A percentile compares a stretch with the other conserved stretches of the same genome.
Evolutionary conservation across 2,329 filamentous ascomycete species (phyloP).

Genomic region (Helminthosporium solani): DNA sequence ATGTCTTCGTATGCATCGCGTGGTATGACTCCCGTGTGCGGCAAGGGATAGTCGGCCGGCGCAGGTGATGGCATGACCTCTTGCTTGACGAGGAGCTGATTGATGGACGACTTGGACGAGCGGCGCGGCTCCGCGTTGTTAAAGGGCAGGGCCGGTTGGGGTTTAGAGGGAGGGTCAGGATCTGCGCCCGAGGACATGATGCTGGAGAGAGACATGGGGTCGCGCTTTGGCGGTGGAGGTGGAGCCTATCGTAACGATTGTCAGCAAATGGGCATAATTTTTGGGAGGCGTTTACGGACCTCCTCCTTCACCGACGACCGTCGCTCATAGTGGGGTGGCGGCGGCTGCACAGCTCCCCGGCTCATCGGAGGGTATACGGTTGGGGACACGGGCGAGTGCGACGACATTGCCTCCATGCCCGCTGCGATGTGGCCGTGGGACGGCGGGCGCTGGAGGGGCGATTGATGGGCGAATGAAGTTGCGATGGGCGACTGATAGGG

Average conservation of each 20-base stretch:
- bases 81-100: slow-evolving; percentile 37
- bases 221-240: slow-evolving; percentile 74
- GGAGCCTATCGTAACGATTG: slow-evolving; percentile 42
- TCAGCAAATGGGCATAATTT: slow-evolving; percentile 15
- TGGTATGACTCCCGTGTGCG: slow-evolving; percentile 18
- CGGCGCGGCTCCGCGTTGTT: slow-evolving; percentile 19
- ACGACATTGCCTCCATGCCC: slow-evolving; percentile 40
- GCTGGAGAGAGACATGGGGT: slow-evolving; percentile 95
- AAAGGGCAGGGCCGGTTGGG: slow-evolving; percentile 42
- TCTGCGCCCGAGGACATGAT: slow-evolving; percentile 84
- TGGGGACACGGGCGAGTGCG: slow-evolving; percentile 43
- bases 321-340: slow-evolving; percentile 32
- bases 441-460: slow-evolving; percentile 40
- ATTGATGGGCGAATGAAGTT: slow-evolving; percentile 35
- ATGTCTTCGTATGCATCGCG: slow-evolving; percentile 25
- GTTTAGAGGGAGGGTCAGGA: slow-evolving; percentile 55
- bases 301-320: slow-evolving; percentile 39
- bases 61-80: slow-evolving; percentile 34
- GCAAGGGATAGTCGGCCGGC: slow-evolving; percentile 24
- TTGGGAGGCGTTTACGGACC: slow-evolving; percentile 20
- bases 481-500: slow-evolving; percentile 42
- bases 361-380: slow-evolving; percentile 35
- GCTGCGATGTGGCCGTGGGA: slow-evolving; percentile 35
- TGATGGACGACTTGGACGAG: slow-evolving; percentile 21
- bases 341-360: slow-evolving; percentile 39